phyloP scores from a whole-genome alignment of 148 eudicot genomes.

The Oxyria digyna region DNA sequence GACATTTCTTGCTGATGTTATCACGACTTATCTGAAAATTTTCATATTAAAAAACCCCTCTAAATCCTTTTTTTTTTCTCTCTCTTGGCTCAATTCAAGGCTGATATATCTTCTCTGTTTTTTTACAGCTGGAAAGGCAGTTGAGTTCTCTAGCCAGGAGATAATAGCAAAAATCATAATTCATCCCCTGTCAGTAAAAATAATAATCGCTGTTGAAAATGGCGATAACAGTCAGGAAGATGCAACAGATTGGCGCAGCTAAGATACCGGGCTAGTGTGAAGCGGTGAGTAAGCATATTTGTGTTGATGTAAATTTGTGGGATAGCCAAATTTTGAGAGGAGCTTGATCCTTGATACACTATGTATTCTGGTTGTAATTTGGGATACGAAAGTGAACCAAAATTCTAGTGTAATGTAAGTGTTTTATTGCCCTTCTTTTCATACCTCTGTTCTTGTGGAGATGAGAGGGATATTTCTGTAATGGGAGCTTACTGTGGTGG shows the following conservation, averaged over 20 bases:
- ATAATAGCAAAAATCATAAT: conserved; percentile 10
- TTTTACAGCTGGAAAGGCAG: conserved; percentile 40
- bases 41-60: neutral
- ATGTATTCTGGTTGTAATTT: conserved; percentile 2
- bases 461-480: neutral
- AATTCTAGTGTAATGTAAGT: conserved; percentile 2
- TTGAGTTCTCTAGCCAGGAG: conserved; percentile 22
- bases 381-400: neutral
- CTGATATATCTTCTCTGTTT: neutral
- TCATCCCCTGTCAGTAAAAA: neutral
- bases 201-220: neutral
- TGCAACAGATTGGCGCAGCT: neutral
- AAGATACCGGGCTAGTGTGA: neutral
- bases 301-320: conserved; percentile 6
- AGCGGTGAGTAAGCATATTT: conserved; percentile 4
- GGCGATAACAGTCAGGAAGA: neutral
- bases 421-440: conserved; percentile 1
- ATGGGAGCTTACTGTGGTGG: neutral
- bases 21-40: neutral
- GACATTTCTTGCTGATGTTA: neutral
- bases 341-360: neutral
- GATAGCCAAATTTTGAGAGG: conserved; percentile 5
- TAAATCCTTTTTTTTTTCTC: too few species aligned
- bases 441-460: neutral
- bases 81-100: neutral